Conservation (phyloP, 2,329 filamentous ascomycete genomes). For the Dactylellina haptotyla region DNA sequence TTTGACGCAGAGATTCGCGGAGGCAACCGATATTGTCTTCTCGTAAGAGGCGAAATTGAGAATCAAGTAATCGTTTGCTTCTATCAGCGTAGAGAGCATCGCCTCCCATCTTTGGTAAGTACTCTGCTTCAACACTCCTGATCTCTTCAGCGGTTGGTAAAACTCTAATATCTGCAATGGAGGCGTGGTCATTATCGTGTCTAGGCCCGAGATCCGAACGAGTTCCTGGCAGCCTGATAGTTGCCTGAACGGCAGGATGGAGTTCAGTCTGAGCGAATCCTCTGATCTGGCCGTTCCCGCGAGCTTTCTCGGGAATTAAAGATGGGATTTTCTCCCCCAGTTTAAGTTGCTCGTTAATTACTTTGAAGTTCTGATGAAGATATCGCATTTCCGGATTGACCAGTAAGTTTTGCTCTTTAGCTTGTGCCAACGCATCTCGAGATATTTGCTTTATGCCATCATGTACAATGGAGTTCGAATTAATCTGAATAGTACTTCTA, state of each 20-base stretch:
- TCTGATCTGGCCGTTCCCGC: slow-evolving; percentile 3
- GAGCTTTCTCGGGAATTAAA: slow-evolving; percentile 14
- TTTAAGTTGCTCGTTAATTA: slow-evolving; percentile 55
- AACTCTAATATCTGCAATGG: slow-evolving; percentile 59
- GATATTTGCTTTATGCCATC: slow-evolving; percentile 52
- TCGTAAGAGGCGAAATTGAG: slow-evolving; percentile 58
- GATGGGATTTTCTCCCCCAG: slow-evolving; percentile 57
- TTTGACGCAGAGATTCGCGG: slow-evolving; percentile 57
- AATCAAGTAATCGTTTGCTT: slow-evolving; percentile 59
- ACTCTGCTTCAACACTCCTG: slow-evolving; percentile 46
- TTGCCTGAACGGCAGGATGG: slow-evolving; percentile 24
- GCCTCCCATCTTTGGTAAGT: slow-evolving; percentile 55
- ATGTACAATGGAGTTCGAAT: slow-evolving; percentile 56
- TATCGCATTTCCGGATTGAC: slow-evolving; percentile 53
- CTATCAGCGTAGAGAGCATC: slow-evolving; percentile 57
- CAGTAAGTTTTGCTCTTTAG: slow-evolving; percentile 52
- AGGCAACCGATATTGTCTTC: slow-evolving; percentile 59
- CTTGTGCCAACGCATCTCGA: slow-evolving; percentile 54
- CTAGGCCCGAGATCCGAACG: slow-evolving; percentile 57
- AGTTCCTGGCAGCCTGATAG: slow-evolving; percentile 56
- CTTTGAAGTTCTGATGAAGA: slow-evolving; percentile 43
- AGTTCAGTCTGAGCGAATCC: slow-evolving; percentile 10
- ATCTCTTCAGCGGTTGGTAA: slow-evolving; percentile 60
- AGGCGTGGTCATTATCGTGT: slow-evolving; percentile 58
- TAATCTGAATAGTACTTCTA: slow-evolving; percentile 55